Conservation (phyloP, 805 yeast genomes). For the Wickerhamomyces canadensis region DNA sequence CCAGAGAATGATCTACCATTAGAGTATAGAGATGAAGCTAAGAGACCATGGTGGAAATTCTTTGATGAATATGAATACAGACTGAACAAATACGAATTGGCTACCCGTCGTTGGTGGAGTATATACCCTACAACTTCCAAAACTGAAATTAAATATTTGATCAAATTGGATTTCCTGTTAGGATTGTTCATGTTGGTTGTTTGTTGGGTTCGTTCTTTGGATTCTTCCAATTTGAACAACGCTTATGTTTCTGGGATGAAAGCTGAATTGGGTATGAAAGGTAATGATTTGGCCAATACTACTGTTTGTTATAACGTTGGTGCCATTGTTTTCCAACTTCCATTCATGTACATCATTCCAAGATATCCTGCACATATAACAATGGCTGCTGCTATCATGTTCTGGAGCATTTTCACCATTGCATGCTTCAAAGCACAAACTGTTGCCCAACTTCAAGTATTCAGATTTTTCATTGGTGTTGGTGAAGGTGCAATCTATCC, state of each 20-base stretch:
- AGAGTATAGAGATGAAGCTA: slow-evolving; percentile 29
- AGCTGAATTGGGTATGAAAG: slow-evolving; percentile 50
- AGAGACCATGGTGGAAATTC: slow-evolving; percentile 38
- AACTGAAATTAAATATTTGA: background rate
- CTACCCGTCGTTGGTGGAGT: background rate
- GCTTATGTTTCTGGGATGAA: slow-evolving; percentile 64
- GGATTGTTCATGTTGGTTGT: background rate
- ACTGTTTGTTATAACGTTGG: slow-evolving; percentile 57
- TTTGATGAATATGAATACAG: slow-evolving; percentile 45
- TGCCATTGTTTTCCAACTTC: slow-evolving; percentile 55
- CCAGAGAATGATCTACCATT: background rate
- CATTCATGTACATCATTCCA: slow-evolving; percentile 56
- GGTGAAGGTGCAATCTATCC: slow-evolving; percentile 65
- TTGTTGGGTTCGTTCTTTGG: slow-evolving; percentile 1
- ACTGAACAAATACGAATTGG: background rate
- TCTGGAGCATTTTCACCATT: slow-evolving; percentile 61
- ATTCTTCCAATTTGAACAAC: slow-evolving; percentile 44
- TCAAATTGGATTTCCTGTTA: background rate
- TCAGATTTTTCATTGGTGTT: slow-evolving; percentile 59
- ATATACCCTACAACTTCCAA: background rate
- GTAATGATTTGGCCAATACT: slow-evolving; percentile 59
- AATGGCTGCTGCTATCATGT: slow-evolving; percentile 51
- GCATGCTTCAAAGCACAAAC: slow-evolving; percentile 43
- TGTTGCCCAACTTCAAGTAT: slow-evolving; percentile 50
- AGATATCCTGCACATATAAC: slow-evolving; percentile 45